These are phyloP conservation scores for Exserohilum turcica DNA, from an alignment of 2,329 filamentous ascomycete genomes.

Conservation along the genomic window DNA sequence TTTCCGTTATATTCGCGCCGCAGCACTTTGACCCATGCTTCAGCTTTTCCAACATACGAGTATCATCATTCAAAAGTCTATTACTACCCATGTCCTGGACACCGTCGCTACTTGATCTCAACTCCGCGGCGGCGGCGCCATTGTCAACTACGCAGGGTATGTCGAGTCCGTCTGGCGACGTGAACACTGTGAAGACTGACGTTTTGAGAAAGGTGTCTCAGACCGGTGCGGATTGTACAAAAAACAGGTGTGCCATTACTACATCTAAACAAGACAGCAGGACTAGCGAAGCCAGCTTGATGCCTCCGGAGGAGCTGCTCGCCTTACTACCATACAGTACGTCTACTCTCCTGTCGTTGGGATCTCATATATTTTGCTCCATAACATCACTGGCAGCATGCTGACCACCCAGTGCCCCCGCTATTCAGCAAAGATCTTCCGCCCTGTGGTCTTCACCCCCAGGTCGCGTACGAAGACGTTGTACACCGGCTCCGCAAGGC, in stretches of 20 bases:
- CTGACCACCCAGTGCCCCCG: slow-evolving; percentile 27
- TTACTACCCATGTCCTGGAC: neutral
- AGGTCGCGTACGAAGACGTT: slow-evolving; percentile 36
- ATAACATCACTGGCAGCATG: neutral
- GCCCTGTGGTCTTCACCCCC: slow-evolving; percentile 25
- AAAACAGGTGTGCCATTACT: neutral
- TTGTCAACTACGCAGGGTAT: slow-evolving; percentile 1
- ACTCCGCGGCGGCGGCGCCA: neutral
- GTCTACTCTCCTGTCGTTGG: neutral
- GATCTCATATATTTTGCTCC: neutral
- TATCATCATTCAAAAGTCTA: neutral
- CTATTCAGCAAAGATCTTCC: slow-evolving; percentile 32
- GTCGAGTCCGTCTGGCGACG: too few species aligned
- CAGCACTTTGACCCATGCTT: neutral
- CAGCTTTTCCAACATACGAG: neutral
- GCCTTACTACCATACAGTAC: slow-evolving; percentile 21
- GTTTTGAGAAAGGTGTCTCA: slow-evolving; percentile 8
- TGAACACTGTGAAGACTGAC: neutral
- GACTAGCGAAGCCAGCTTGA: too few species aligned
- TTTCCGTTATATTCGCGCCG: neutral
- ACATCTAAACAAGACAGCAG: neutral
- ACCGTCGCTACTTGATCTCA: neutral
- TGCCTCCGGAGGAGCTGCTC: slow-evolving; percentile 4
- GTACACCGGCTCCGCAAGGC: slow-evolving; percentile 21
- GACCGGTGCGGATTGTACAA: slow-evolving; percentile 19